These are phyloP conservation scores for Articulospora tetracladia DNA, from an alignment of 495 filamentous ascomycete species.

Conservation along the genomic window DNA sequence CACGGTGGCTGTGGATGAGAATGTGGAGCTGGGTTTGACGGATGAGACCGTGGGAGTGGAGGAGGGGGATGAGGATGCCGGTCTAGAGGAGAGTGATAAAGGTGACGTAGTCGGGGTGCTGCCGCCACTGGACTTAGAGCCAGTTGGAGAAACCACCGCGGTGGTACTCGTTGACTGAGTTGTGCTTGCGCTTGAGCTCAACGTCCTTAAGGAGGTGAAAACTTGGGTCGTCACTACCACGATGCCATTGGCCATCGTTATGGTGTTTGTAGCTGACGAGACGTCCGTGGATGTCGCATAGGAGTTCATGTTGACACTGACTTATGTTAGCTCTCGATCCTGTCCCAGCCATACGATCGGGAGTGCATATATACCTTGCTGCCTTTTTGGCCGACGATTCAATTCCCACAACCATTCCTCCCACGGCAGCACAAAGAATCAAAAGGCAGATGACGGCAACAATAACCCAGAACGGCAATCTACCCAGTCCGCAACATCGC, in stretches of 20 bases:
- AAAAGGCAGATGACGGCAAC: not conserved
- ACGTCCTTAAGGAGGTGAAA: not conserved
- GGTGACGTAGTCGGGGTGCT: not conserved
- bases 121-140: not conserved
- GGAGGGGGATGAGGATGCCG: not conserved
- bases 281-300: not conserved
- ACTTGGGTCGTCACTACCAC: not conserved
- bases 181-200: not conserved
- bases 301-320: not conserved
- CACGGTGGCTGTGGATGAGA: not conserved
- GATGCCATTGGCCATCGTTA: not conserved
- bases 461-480: not conserved
- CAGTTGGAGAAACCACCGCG: not conserved
- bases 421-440: not conserved
- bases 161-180: not conserved
- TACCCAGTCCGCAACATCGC: conserved; percentile 2
- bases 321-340: not conserved
- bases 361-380: not conserved
- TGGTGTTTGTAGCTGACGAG: not conserved
- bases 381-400: not conserved
- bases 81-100: too few relatives aligned
- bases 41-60: not conserved
- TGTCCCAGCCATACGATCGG: too few relatives aligned
- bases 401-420: not conserved
- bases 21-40: not conserved